phyloP scores from a whole-genome alignment of 169 alveolate genomes.

The Toxoplasma gondii region DNA sequence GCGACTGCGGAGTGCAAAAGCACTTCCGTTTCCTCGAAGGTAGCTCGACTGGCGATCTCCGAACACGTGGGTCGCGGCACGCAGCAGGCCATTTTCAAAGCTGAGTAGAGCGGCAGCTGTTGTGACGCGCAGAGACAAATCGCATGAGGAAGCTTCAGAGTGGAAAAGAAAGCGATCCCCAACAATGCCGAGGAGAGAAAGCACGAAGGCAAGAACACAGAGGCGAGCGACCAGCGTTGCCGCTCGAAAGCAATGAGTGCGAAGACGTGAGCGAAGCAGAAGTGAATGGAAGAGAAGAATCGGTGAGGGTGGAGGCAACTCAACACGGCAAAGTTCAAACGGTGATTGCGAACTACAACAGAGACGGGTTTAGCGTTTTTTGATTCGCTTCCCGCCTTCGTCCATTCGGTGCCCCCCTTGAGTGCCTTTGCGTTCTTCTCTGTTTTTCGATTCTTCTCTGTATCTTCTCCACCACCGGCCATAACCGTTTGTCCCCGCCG shows the following conservation, averaged over 20 bases:
- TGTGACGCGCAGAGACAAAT: not conserved
- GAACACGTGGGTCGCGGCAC: not conserved
- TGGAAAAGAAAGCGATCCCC: not conserved
- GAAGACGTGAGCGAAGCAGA: too few species aligned
- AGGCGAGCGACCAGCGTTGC: not conserved
- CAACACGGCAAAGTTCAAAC: too few species aligned
- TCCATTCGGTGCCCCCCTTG: too few species aligned
- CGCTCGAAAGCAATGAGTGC: not conserved
- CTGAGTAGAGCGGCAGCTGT: not conserved
- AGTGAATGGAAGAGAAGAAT: too few species aligned
- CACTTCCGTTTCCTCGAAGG: not conserved
- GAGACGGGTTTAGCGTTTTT: too few species aligned
- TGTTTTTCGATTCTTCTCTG: too few species aligned
- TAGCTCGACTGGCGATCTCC: not conserved
- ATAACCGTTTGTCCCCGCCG: too few species aligned
- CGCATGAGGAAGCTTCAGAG: not conserved
- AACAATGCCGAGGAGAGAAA: not conserved
- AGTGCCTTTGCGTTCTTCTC: too few species aligned
- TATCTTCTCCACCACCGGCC: too few species aligned
- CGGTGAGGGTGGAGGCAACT: too few species aligned
- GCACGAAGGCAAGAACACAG: not conserved
- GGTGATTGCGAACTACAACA: too few species aligned
- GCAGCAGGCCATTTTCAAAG: not conserved
- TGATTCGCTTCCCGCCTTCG: too few species aligned
- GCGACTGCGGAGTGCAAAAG: slow-evolving; percentile 39